These are phyloP conservation scores for Yarrowia sp. DNA, from an alignment of 805 yeast genomes.

Conservation along the genomic window DNA sequence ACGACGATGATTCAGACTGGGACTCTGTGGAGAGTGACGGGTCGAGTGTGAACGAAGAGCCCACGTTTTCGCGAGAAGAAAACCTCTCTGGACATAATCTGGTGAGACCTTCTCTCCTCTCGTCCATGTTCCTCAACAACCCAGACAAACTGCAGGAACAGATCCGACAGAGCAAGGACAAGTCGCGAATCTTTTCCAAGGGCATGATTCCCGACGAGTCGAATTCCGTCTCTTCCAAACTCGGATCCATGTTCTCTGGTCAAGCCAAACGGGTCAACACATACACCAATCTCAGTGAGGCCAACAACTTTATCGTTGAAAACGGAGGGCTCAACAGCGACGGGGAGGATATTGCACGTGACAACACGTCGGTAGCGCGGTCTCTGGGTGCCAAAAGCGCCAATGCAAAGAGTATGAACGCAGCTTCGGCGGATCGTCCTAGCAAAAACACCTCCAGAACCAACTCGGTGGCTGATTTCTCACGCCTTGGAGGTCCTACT, in stretches of 20 bases:
- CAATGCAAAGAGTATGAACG: not conserved
- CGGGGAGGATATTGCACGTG: constrained; percentile 19
- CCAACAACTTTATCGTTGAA: not conserved
- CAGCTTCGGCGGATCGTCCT: not conserved
- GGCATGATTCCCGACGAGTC: constrained; percentile 26
- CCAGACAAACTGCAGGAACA: constrained; percentile 33
- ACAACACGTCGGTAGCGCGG: constrained; percentile 7
- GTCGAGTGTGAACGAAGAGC: constrained; percentile 37
- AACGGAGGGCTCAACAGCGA: constrained; percentile 12
- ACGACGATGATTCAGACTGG: constrained; percentile 41
- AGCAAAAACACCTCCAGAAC: not conserved
- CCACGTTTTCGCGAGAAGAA: constrained; percentile 36
- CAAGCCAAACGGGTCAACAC: constrained; percentile 25
- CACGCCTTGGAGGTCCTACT: not conserved
- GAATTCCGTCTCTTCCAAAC: constrained; percentile 7
- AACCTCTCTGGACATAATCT: constrained; percentile 37
- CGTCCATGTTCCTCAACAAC: constrained; percentile 41
- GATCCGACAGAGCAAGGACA: constrained; percentile 29
- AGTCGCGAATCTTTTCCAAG: constrained; percentile 18
- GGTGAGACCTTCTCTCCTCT: constrained; percentile 41
- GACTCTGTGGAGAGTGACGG: constrained; percentile 41
- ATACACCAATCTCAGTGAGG: constrained; percentile 6
- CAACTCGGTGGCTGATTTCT: constrained; percentile 7
- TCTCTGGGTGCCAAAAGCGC: constrained; percentile 21
- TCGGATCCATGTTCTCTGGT: constrained; percentile 17